These are phyloP conservation scores for Tetraselmis striata DNA, from an alignment of 139 green algal genomes.

Conservation along the genomic window DNA sequence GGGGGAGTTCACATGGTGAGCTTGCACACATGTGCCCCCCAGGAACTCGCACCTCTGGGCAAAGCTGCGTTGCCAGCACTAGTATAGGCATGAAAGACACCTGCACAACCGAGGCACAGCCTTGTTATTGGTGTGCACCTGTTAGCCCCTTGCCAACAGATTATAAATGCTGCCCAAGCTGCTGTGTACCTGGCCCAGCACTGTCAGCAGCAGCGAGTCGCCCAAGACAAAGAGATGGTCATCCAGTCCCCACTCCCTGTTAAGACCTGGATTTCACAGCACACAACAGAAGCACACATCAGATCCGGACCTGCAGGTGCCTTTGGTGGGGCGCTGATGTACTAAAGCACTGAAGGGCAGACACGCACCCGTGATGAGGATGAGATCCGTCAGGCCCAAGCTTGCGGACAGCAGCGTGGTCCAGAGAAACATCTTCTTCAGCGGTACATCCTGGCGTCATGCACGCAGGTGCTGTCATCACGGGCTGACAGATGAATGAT, in stretches of 20 bases:
- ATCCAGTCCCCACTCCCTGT: conserved; percentile 52
- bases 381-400: conserved; percentile 78
- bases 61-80: conserved; percentile 72
- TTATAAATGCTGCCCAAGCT: neutral
- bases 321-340: neutral
- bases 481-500: no score
- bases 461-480: no score
- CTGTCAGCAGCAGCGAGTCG: conserved; percentile 85
- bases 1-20: no score
- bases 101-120: conserved; percentile 26
- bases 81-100: conserved; percentile 95
- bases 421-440: conserved; percentile 67
- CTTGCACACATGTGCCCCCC: no score
- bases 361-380: conserved; percentile 48
- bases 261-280: conserved; percentile 26
- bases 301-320: neutral
- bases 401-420: conserved; percentile 58
- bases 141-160: no score
- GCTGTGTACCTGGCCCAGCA: conserved; percentile 63
- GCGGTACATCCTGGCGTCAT: conserved; percentile 32
- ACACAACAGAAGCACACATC: conserved; percentile 8
- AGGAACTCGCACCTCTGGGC: conserved; percentile 29
- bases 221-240: conserved; percentile 89
- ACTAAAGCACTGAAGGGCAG: neutral
- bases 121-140: neutral